Percentiles rank a stretch among this genome's conserved stretches.
phyloP scores from a whole-genome alignment of 495 filamentous ascomycete species.

The Aspergillus conjunctus region DNA sequence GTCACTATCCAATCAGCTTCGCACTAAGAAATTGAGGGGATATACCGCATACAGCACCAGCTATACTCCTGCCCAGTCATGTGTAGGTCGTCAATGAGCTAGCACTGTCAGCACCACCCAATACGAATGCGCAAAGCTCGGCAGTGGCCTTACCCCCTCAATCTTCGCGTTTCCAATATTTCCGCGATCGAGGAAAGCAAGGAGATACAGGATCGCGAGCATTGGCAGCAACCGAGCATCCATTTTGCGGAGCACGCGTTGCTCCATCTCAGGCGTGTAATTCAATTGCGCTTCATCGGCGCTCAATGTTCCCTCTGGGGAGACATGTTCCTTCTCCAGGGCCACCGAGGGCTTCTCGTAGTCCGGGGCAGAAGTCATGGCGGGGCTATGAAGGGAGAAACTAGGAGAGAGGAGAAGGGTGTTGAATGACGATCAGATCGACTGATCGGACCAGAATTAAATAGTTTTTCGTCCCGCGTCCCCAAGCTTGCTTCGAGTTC shows the following conservation, averaged over 20 bases:
- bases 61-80: slow-evolving; percentile 55
- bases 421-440: not conserved
- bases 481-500: no score
- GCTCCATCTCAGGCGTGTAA: slow-evolving; percentile 9
- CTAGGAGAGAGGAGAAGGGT: not conserved
- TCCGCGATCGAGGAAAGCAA: slow-evolving; percentile 43
- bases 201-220: slow-evolving; percentile 48
- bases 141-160: slow-evolving; percentile 36
- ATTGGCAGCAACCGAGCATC: slow-evolving; percentile 46
- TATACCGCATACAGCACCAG: slow-evolving; percentile 20
- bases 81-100: slow-evolving; percentile 47
- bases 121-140: no score
- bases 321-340: slow-evolving; percentile 5
- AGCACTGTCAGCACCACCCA: no score
- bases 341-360: slow-evolving; percentile 5
- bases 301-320: not conserved
- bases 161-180: slow-evolving; percentile 62
- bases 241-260: slow-evolving; percentile 16
- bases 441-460: not conserved
- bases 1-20: slow-evolving; percentile 35
- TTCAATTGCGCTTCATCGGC: not conserved
- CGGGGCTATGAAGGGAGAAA: not conserved
- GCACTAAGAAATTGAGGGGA: not conserved
- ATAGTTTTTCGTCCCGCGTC: no score
- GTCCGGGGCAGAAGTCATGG: not conserved